Evolutionary conservation across 1,284 basidiomycete genomes (phyloP).

Genomic region (Megacollybia platyphylla): DNA sequence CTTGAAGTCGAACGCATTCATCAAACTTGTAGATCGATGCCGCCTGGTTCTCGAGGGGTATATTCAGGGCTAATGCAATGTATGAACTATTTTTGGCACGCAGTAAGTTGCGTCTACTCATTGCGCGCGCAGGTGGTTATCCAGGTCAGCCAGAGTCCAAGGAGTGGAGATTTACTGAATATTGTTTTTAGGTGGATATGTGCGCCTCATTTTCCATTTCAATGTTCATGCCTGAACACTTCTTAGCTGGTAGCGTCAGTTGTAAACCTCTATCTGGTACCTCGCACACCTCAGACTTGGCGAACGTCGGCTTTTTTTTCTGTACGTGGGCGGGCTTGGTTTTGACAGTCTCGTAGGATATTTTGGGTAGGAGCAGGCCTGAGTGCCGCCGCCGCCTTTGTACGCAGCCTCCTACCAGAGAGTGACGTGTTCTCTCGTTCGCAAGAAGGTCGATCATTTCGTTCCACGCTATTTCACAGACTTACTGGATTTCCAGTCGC

Average conservation of each 20-base stretch:
- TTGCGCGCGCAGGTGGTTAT: neutral
- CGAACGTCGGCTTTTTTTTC: conserved; percentile 4
- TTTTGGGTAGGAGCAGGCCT: conserved; percentile 68
- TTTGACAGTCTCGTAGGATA: conserved; percentile 12
- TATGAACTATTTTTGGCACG: neutral
- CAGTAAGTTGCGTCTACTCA: neutral
- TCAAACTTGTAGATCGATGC: conserved; percentile 6
- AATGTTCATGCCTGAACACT: neutral
- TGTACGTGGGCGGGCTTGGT: neutral
- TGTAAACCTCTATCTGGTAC: conserved; percentile 8
- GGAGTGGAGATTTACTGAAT: conserved; percentile 2
- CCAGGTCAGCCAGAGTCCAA: neutral
- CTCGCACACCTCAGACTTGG: conserved; percentile 6
- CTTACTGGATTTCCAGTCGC: neutral
- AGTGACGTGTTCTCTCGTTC: conserved; percentile 52
- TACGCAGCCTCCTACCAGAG: conserved; percentile 73
- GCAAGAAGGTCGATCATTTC: conserved; percentile 20
- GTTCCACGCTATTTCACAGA: neutral
- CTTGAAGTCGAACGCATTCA: neutral
- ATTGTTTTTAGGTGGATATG: neutral
- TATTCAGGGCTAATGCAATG: conserved; percentile 9
- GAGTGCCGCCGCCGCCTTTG: conserved; percentile 58
- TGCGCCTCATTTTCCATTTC: too few relatives aligned
- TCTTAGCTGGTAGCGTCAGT: conserved; percentile 7
- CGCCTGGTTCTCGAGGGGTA: conserved; percentile 6